Conservation (phyloP, 1,284 basidiomycete species). For the Limonomyces culmigenus region DNA sequence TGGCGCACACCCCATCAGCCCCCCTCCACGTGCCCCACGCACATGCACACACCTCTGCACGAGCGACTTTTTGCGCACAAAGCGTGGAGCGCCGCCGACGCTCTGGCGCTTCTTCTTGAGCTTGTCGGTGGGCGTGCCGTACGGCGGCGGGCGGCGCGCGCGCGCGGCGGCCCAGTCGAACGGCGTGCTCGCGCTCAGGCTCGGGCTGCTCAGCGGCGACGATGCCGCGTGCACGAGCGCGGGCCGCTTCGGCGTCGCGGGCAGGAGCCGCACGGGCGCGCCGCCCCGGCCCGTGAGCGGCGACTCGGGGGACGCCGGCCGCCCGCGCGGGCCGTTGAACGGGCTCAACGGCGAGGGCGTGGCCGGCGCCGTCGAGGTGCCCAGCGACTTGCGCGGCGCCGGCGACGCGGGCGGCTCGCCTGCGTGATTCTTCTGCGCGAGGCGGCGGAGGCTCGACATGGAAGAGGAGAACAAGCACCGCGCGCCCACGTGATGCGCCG, state of each 20-base stretch:
- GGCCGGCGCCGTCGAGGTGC: too few species aligned
- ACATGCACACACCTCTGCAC: conserved; percentile 31
- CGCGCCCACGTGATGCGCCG: too few species aligned
- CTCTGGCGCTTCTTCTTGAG: conserved; percentile 22
- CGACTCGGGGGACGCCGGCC: too few species aligned
- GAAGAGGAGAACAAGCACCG: neutral
- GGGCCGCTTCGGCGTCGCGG: too few species aligned
- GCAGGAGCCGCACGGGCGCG: neutral
- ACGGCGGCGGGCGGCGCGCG: conserved; percentile 47
- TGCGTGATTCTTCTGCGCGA: neutral
- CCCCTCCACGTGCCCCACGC: neutral
- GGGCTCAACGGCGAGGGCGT: neutral
- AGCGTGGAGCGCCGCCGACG: conserved; percentile 22
- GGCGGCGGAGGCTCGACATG: neutral
- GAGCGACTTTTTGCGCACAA: conserved; percentile 45
- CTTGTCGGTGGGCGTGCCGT: conserved; percentile 35
- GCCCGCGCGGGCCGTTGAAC: neutral
- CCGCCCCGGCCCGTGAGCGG: too few species aligned
- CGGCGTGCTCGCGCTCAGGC: conserved; percentile 49
- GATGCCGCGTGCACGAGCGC: too few species aligned
- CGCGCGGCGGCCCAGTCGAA: conserved; percentile 75
- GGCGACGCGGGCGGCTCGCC: too few species aligned
- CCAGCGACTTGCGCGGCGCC: neutral
- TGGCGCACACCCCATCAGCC: conserved; percentile 11
- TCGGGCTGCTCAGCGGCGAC: conserved; percentile 46